Evolutionary conservation across 2,329 filamentous ascomycete species (phyloP).

Genomic region (Boeremia exigua): DNA sequence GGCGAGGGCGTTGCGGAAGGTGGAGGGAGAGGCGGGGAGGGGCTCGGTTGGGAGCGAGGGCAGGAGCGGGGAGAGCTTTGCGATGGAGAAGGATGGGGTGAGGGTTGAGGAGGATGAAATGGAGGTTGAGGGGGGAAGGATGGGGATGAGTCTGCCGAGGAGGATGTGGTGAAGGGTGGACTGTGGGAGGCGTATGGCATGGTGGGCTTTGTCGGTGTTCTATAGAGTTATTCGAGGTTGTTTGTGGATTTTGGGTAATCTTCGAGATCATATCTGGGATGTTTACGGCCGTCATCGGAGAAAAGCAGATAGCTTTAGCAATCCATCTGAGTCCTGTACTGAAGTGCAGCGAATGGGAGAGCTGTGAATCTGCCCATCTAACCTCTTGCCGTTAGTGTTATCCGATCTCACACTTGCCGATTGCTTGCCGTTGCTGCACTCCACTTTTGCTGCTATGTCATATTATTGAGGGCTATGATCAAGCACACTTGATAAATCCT

Average conservation of each 20-base stretch:
- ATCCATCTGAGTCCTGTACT: not conserved
- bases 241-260: no score
- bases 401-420: not conserved
- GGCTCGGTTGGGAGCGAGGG: not conserved
- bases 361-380: not conserved
- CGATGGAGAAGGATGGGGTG: conserved; percentile 36
- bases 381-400: not conserved
- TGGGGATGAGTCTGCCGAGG: conserved; percentile 32
- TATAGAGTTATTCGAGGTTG: not conserved
- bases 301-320: not conserved
- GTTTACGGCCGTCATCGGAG: not conserved
- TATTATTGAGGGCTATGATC: not conserved
- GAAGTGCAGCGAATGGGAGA: not conserved
- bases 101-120: conserved; percentile 19
- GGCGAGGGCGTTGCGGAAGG: conserved; percentile 23
- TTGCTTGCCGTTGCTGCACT: not conserved
- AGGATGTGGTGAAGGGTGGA: conserved; percentile 12
- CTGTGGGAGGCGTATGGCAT: not conserved
- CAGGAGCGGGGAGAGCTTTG: conserved; percentile 29
- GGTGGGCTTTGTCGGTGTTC: not conserved
- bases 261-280: not conserved
- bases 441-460: not conserved
- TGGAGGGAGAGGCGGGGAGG: conserved; percentile 25
- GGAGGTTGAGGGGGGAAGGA: conserved; percentile 22
- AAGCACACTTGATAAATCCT: not conserved